Percentiles rank a stretch among this genome's conserved stretches.
These are phyloP conservation scores for Chaetomiaceae sp. DNA, from an alignment of 2,329 filamentous ascomycete genomes.

Conservation along the genomic window DNA sequence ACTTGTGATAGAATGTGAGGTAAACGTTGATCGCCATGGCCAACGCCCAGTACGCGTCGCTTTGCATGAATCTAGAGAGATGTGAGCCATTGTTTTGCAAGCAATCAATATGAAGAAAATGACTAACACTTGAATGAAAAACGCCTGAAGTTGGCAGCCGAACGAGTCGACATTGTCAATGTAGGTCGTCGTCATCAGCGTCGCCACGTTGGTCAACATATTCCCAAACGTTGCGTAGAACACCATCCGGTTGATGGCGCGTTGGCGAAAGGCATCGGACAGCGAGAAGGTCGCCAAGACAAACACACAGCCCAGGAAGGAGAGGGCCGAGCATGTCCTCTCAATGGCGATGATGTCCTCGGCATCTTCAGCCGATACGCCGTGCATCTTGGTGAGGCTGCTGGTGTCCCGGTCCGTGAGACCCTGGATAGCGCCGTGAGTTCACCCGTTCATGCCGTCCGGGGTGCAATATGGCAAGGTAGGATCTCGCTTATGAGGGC, in stretches of 20 bases:
- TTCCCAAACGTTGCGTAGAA: conserved; percentile 83
- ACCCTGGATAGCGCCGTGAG: conserved; percentile 6
- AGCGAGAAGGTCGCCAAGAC: conserved; percentile 64
- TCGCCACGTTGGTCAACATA: conserved; percentile 68
- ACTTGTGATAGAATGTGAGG: conserved; percentile 71
- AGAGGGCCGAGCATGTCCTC: conserved; percentile 63
- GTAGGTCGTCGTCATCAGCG: conserved; percentile 62
- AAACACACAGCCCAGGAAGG: conserved; percentile 63
- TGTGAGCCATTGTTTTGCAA: conserved; percentile 9
- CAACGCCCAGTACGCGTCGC: conserved; percentile 69
- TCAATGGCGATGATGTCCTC: conserved; percentile 56
- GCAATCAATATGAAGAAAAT: background rate
- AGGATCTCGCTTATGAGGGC: conserved; percentile 16
- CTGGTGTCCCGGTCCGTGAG: conserved; percentile 3
- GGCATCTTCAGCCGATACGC: conserved; percentile 14
- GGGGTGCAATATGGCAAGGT: conserved; percentile 5
- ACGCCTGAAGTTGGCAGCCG: conserved; percentile 66
- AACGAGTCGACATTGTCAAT: conserved; percentile 42
- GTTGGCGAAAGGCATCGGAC: conserved; percentile 67
- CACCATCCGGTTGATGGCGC: conserved; percentile 70
- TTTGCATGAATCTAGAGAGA: conserved; percentile 62
- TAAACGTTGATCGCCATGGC: conserved; percentile 82
- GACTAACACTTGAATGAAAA: conserved; percentile 74
- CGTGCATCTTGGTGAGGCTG: conserved; percentile 44
- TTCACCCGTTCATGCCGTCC: conserved; percentile 6